Evolutionary conservation across 1,284 basidiomycete species (phyloP).

Genomic region (Rhizoctonia solani): DNA sequence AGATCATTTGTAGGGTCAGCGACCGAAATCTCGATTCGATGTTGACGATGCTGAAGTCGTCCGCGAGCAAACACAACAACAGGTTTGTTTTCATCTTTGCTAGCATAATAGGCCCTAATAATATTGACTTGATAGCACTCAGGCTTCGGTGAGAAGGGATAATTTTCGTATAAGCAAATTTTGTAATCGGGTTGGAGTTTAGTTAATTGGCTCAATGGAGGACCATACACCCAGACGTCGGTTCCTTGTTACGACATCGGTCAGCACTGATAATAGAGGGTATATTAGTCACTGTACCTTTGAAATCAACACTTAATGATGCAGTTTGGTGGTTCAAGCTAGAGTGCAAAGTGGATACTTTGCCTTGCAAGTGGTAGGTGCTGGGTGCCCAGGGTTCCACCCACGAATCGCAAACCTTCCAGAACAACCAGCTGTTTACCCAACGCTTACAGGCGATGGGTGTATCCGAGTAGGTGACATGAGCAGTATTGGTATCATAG

Average conservation of each 20-base stretch:
- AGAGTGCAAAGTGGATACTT: neutral
- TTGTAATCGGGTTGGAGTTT: slow-evolving; percentile 1
- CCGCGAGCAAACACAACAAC: neutral
- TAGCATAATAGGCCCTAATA: neutral
- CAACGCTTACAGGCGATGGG: neutral
- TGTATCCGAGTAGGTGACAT: slow-evolving; percentile 4
- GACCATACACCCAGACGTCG: slow-evolving; percentile 5
- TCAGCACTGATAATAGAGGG: neutral
- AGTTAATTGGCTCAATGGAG: neutral
- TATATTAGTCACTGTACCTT: neutral
- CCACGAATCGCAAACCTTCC: neutral
- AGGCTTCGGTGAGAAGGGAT: neutral
- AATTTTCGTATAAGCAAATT: neutral
- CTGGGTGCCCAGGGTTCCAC: neutral
- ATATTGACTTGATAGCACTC: slow-evolving; percentile 1
- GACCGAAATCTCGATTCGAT: slow-evolving; percentile 2
- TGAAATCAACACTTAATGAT: neutral
- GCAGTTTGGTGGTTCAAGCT: slow-evolving; percentile 10
- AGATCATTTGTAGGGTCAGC: neutral
- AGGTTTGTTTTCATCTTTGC: neutral
- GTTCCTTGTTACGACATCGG: neutral
- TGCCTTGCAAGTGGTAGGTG: neutral
- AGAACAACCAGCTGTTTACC: slow-evolving; percentile 3
- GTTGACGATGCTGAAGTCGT: neutral
- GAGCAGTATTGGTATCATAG: slow-evolving; percentile 1